Base-by-base conservation (phyloP, 306 rosid genomes). In the Inga oerstediana region DNA sequence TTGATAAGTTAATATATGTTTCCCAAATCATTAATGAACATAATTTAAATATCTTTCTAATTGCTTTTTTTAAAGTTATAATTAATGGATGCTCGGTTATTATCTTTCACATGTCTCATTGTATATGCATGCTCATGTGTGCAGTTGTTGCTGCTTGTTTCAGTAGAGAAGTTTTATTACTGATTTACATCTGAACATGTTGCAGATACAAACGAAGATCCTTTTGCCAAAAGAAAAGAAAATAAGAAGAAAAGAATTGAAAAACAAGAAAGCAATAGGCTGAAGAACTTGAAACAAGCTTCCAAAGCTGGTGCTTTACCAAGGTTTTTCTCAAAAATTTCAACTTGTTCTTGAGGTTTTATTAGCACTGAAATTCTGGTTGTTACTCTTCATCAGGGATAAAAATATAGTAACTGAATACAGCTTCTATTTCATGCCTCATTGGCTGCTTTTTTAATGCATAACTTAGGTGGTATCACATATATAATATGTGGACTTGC, bases 301-400 rank as follows among this genome's bases (percentile, higher is more conserved):
- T 93, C 97, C 44, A 96, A 91, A 85, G 88, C 84, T 48, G 99
- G 97, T 80, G 92, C 93, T 80, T 86, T 96, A 75, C 99, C 98
- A 69, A 92, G 99, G 99, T 96, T 66, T 86, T 62, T 79, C 61
- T 72, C 66, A 76, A 12, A 43, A 75, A 71, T 52, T 49, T 82
- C 59, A 37, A 2, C 82, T 67, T 44, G 56, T 58, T 41, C n/a
- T 64, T 65, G 61, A 32, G 27, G 59, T 37, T 66, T 69, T 81
- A 48, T 69, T 75, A 12, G 78, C 72, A 80, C 46, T 48, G 67
- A 76, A 45, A 3, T 44, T 76, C 64, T 39, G 20, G 72, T 71
- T 75, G 43, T 58, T 85, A 17, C 9, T 32, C 17, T 69, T 64
- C 32, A 27, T 54, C 34, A 11, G 41, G 15, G 44, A 49, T 7